phyloP scores from a whole-genome alignment of 2,329 filamentous ascomycete species.

The Sordariomycetes sp. region DNA sequence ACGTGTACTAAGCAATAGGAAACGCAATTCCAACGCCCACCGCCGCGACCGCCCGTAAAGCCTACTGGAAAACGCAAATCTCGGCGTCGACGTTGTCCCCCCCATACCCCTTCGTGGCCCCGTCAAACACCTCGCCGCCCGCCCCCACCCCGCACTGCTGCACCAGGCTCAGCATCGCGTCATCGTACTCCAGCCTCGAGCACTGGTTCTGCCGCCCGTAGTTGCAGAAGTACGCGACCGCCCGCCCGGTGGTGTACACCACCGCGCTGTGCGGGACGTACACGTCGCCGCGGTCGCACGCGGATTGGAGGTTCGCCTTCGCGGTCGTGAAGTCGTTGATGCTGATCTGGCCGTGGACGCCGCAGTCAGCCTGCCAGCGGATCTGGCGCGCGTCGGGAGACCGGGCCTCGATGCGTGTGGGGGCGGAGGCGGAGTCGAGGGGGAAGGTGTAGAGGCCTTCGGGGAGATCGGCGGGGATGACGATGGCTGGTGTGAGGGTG shows the following conservation, averaged over 20 bases:
- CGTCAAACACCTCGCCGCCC: background rate
- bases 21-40: no score
- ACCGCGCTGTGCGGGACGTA: slow-evolving; percentile 5
- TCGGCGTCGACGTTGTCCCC: slow-evolving; percentile 1
- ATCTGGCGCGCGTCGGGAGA: background rate
- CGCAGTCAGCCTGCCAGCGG: slow-evolving; percentile 5
- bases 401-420: background rate
- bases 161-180: background rate
- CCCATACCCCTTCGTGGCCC: background rate
- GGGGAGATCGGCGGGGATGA: background rate
- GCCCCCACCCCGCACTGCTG: background rate
- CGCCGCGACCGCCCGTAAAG: background rate
- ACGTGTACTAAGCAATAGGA: no score
- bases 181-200: slow-evolving; percentile 8
- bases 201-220: slow-evolving; percentile 6
- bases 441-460: slow-evolving; percentile 1
- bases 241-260: slow-evolving; percentile 5
- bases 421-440: background rate
- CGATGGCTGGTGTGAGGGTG: background rate
- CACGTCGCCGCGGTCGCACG: slow-evolving; percentile 5
- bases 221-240: slow-evolving; percentile 9
- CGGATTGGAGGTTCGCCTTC: slow-evolving; percentile 7
- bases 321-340: slow-evolving; percentile 6
- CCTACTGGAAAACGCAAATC: background rate
- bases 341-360: slow-evolving; percentile 4